These are phyloP conservation scores for Brassica napus DNA, from an alignment of 345 rosid genomes.

Conservation along the genomic window DNA sequence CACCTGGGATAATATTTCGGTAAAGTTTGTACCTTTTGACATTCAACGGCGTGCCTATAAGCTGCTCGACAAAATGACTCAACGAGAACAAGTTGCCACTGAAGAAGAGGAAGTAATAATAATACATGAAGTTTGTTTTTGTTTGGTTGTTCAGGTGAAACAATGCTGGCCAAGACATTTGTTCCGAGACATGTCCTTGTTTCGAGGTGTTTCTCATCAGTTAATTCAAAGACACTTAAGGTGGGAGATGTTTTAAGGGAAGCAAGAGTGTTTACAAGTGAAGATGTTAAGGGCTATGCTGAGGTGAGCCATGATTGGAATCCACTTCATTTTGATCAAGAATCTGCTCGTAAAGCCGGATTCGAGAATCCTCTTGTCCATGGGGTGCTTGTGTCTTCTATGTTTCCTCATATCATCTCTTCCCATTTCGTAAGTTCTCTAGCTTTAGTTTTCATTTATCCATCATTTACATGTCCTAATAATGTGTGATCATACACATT, in stretches of 20 bases:
- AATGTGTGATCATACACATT: neutral
- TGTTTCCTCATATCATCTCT: slow-evolving; percentile 81
- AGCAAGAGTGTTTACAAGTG: slow-evolving; percentile 56
- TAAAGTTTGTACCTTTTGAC: neutral
- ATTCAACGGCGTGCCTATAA: slow-evolving; percentile 6
- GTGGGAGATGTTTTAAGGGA: slow-evolving; percentile 63
- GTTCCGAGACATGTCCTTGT: slow-evolving; percentile 27
- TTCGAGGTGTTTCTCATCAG: slow-evolving; percentile 52
- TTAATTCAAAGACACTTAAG: slow-evolving; percentile 43
- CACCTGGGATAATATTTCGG: neutral
- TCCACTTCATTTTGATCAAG: slow-evolving; percentile 72
- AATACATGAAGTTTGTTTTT: neutral
- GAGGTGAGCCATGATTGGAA: slow-evolving; percentile 74
- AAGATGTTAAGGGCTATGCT: slow-evolving; percentile 68
- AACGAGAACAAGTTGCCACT: neutral
- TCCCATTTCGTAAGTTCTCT: slow-evolving; percentile 63
- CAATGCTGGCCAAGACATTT: slow-evolving; percentile 39
- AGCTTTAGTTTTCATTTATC: neutral
- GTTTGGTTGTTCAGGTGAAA: slow-evolving; percentile 19
- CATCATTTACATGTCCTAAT: neutral
- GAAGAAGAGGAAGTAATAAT: neutral
- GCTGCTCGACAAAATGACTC: slow-evolving; percentile 14
- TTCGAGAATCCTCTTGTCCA: slow-evolving; percentile 76
- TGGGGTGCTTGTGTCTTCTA: slow-evolving; percentile 85
- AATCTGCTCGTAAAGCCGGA: slow-evolving; percentile 57